phyloP scores from a whole-genome alignment of 106 monocot genomes.

The Dactylorhiza incarnata region DNA sequence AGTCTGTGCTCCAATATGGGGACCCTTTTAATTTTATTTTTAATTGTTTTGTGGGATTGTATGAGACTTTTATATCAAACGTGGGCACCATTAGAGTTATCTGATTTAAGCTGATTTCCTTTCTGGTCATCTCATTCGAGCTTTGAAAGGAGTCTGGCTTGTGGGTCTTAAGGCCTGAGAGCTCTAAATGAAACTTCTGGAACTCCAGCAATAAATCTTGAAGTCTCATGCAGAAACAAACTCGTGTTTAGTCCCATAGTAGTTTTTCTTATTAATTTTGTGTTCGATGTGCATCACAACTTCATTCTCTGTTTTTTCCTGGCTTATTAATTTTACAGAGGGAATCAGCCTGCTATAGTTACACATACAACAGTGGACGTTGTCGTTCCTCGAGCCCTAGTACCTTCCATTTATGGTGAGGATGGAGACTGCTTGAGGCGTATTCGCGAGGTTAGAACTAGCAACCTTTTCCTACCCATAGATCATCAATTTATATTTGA shows the following conservation, averaged over 20 bases:
- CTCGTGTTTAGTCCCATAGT: background rate
- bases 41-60: background rate
- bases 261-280: background rate
- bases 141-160: background rate
- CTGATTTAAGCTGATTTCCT: background rate
- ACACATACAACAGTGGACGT: conserved; percentile 77
- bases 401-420: conserved; percentile 81
- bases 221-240: background rate
- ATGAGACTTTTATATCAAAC: background rate
- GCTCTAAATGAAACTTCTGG: conserved; percentile 1
- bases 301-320: background rate
- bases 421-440: conserved; percentile 67
- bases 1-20: too few species aligned
- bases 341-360: conserved; percentile 42
- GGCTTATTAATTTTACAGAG: conserved; percentile 30
- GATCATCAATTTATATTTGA: background rate
- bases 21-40: background rate
- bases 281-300: background rate
- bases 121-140: background rate
- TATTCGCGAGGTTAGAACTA: conserved; percentile 68
- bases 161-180: background rate
- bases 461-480: background rate
- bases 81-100: background rate
- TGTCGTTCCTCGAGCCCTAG: conserved; percentile 58
- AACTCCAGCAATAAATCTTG: background rate